Base-by-base conservation (phyloP, 768 basidiomycete species). In the Agrocybe chaxingu region DNA sequence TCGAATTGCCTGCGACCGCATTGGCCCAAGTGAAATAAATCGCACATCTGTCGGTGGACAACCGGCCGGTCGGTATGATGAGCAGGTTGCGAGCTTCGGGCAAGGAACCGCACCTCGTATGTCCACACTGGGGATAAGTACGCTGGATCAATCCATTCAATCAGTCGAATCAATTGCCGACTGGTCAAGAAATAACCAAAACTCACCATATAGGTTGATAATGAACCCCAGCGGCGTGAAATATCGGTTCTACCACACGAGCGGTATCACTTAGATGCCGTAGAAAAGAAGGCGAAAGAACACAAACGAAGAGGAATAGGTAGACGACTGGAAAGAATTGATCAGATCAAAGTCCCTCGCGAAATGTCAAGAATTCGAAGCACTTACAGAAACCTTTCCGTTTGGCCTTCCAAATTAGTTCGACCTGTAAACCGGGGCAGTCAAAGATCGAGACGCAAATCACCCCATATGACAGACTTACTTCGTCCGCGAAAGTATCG, bases 171-270 rank as follows among this genome's bases (percentile, higher is more conserved):
- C 2, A 11, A 19, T 9, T 33, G 31, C n/a, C 1, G 3, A 16
- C 8, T 38, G 5, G 37, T 35, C 5, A 33, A 16, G 41, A 31
- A 36, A 10, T 36, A n/a, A 32, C 31, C 8, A 16, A 5, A 18
- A 42, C 57, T 47, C 57, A 72, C 75, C 79, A 49, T 67, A 75
- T 9, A 84, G 58, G 51, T 84, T 83, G 40, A 84, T 61, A 12
- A 84, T 75, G 58, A 86, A 85, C 0, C 79, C 80, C 2, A 85
- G 64, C 0, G 83, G 83, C 0, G 79, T 83, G 13, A 85, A 64
- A 57, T 86, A 86, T 19, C 84, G 78, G 56, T 85, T 85, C 82
- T 85, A 36, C 8, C 31, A 37, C 7, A 18, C 4, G 24, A 19
- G 7, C 29, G 9, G 32, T 8, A 7, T 45, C 19, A 37, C 16